Percentiles rank a stretch among this genome's conserved stretches.
These are phyloP conservation scores for Backusella parvicylindrica DNA, from an alignment of 192 early-diverging fungal genomes.

Conservation along the genomic window DNA sequence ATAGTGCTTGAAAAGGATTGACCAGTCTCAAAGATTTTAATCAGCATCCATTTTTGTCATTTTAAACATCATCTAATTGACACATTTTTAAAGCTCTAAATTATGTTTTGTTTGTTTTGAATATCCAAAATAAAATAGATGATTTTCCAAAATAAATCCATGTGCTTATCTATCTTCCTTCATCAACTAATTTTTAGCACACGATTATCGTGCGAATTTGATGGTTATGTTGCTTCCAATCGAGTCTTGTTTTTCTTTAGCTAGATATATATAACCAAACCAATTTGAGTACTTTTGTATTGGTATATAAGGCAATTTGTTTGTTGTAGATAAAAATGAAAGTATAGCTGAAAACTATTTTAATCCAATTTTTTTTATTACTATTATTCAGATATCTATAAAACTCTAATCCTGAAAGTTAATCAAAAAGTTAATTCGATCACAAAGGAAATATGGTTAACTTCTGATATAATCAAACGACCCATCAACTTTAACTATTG, in stretches of 20 bases:
- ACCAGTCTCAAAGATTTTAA: neutral
- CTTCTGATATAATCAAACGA: neutral
- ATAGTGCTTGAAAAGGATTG: neutral
- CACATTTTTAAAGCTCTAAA: neutral
- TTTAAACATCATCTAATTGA: neutral
- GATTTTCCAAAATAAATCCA: constrained; percentile 5
- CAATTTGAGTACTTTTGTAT: neutral
- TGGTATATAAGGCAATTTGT: neutral
- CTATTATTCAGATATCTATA: neutral
- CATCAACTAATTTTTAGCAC: neutral
- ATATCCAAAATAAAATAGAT: neutral
- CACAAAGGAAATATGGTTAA: too few species aligned
- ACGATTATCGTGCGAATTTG: neutral
- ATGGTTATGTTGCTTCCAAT: neutral
- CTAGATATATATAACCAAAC: neutral
- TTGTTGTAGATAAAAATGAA: neutral
- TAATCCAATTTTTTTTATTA: too few species aligned
- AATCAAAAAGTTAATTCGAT: too few species aligned
- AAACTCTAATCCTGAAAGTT: neutral
- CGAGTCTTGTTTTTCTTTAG: neutral
- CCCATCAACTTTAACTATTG: neutral
- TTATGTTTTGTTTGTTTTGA: neutral
- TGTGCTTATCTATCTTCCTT: neutral
- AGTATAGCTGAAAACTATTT: neutral
- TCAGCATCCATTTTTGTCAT: neutral